phyloP scores from a whole-genome alignment of 2,329 filamentous ascomycete genomes.

The Mariannaea sp. region DNA sequence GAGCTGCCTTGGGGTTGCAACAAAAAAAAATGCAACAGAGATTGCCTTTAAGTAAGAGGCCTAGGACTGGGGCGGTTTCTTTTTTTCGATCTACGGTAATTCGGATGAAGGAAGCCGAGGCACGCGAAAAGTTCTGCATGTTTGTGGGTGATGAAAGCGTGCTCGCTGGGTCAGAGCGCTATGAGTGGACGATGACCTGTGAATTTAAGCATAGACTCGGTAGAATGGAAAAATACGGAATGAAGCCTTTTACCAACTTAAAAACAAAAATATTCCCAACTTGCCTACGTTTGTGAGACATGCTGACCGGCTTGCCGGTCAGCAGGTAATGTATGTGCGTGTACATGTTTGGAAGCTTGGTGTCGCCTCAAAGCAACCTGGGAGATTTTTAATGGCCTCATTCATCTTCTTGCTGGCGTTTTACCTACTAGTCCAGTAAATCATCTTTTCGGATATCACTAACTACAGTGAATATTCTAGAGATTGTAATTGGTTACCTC shows the following conservation, averaged over 20 bases:
- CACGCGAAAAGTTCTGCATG: conserved; percentile 45
- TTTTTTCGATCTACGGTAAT: conserved; percentile 42
- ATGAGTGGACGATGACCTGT: conserved; percentile 36
- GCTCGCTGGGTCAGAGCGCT: conserved; percentile 32
- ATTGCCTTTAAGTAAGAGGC: conserved; percentile 27
- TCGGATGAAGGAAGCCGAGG: conserved; percentile 41
- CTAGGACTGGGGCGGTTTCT: conserved; percentile 26
- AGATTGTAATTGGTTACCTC: no score
- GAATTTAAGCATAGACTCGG: conserved; percentile 45
- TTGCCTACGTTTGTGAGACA: no score
- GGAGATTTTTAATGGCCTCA: no score
- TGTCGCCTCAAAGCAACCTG: no score
- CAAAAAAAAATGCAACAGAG: conserved; percentile 26
- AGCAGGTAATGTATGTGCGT: no score
- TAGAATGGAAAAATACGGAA: conserved; percentile 45
- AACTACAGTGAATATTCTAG: no score
- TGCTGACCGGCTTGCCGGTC: no score
- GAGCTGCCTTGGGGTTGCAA: conserved; percentile 26
- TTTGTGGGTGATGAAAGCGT: conserved; percentile 32
- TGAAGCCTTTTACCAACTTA: conserved; percentile 35
- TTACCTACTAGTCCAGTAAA: no score
- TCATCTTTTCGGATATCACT: no score
- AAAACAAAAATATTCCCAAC: no score
- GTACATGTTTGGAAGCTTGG: no score
- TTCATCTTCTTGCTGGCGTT: no score